Conservation (phyloP, 2,329 filamentous ascomycete genomes). For the Pseudogymnoascus sp. region DNA sequence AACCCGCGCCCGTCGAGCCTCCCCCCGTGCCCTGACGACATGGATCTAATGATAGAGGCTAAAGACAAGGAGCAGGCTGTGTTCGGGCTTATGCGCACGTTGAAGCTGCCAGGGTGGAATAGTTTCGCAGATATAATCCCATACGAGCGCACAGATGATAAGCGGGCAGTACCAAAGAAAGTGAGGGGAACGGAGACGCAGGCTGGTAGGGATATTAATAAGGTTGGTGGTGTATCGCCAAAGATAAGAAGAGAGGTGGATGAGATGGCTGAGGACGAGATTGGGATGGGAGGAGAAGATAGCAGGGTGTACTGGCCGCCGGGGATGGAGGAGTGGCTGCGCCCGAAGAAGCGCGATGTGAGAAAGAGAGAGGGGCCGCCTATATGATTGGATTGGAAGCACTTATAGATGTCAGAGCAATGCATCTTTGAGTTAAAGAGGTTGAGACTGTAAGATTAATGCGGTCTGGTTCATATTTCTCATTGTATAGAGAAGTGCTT, state of each 20-base stretch:
- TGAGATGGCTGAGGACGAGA: slow-evolving; percentile 47
- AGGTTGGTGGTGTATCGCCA: neutral
- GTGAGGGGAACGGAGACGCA: slow-evolving; percentile 34
- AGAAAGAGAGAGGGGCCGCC: slow-evolving; percentile 33
- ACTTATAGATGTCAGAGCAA: neutral
- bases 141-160: slow-evolving; percentile 67
- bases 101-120: slow-evolving; percentile 73
- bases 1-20: slow-evolving; percentile 68
- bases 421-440: neutral
- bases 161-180: slow-evolving; percentile 44
- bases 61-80: slow-evolving; percentile 98
- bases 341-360: slow-evolving; percentile 65
- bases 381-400: neutral
- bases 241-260: slow-evolving; percentile 26
- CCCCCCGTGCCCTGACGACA: slow-evolving; percentile 71
- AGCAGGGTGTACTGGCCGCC: slow-evolving; percentile 83
- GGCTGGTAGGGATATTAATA: slow-evolving; percentile 25
- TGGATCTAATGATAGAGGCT: slow-evolving; percentile 98
- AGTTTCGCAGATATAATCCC: slow-evolving; percentile 70
- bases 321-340: slow-evolving; percentile 84
- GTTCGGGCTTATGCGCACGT: slow-evolving; percentile 85
- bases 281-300: slow-evolving; percentile 79
- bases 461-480: neutral
- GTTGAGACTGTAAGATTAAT: neutral
- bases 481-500: neutral